phyloP scores from a whole-genome alignment of 257 asterid species.

The Solanum dulcamara region DNA sequence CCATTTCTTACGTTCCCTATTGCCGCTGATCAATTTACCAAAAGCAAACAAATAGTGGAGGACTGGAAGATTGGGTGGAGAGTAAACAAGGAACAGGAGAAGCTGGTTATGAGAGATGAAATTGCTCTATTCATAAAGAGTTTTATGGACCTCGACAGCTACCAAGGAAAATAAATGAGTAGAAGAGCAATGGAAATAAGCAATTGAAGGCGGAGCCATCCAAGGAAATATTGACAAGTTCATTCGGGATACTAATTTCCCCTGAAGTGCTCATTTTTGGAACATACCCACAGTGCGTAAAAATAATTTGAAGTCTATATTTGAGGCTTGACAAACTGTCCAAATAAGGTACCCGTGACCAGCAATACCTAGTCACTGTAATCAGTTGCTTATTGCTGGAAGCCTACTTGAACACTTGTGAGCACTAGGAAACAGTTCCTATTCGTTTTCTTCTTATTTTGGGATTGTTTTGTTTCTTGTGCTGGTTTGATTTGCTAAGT shows the following conservation, averaged over 20 bases:
- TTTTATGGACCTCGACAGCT: constrained; percentile 39
- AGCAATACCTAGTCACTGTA: not conserved
- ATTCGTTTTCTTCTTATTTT: no score
- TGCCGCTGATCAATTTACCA: constrained; percentile 34
- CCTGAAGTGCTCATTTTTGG: not conserved
- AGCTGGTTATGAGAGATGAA: constrained; percentile 17
- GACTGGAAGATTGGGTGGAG: constrained; percentile 62
- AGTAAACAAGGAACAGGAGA: constrained; percentile 22
- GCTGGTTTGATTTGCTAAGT: no score
- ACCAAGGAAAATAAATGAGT: constrained; percentile 22
- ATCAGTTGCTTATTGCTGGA: not conserved
- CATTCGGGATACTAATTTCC: constrained; percentile 2
- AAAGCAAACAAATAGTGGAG: constrained; percentile 46
- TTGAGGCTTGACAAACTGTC: no score
- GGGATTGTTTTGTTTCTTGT: not conserved
- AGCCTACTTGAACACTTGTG: no score
- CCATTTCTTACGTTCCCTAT: constrained; percentile 55
- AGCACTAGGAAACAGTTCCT: no score
- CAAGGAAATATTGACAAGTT: constrained; percentile 15
- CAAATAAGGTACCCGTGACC: no score
- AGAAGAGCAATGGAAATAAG: constrained; percentile 18
- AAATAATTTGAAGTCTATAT: not conserved
- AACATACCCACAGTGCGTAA: not conserved
- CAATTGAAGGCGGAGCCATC: constrained; percentile 36
- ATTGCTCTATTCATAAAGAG: constrained; percentile 21